Evolutionary conservation across 192 early-diverging fungal species (phyloP).

Genomic region (Backusella circina): DNA sequence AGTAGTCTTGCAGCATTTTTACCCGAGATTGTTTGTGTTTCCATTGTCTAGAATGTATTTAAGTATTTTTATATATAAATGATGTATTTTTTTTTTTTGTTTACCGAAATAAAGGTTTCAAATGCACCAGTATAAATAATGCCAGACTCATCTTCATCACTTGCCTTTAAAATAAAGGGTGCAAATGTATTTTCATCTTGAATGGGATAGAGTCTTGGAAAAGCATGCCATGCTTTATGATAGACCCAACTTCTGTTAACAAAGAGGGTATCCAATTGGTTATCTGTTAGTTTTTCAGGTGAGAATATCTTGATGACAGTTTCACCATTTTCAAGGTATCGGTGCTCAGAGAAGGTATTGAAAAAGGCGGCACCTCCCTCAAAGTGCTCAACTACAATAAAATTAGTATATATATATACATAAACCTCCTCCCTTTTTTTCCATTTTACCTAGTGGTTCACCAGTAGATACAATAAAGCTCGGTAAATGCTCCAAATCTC

Average conservation of each 20-base stretch:
- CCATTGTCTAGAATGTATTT: constrained; percentile 50
- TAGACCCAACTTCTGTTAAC: constrained; percentile 43
- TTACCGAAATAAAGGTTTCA: constrained; percentile 56
- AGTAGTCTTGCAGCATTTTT: constrained; percentile 56
- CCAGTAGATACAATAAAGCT: constrained; percentile 47
- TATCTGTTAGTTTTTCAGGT: constrained; percentile 31
- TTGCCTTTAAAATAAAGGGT: constrained; percentile 26
- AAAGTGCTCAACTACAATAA: constrained; percentile 18
- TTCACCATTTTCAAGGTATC: constrained; percentile 33
- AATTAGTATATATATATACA: background rate
- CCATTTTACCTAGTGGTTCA: background rate
- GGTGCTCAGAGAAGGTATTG: constrained; percentile 40
- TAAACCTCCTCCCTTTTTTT: no score
- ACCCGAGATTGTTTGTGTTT: constrained; percentile 55
- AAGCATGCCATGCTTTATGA: constrained; percentile 56
- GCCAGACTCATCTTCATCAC: constrained; percentile 34
- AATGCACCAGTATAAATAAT: constrained; percentile 59
- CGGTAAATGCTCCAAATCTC: constrained; percentile 33
- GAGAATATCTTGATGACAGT: constrained; percentile 63
- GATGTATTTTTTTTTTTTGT: background rate
- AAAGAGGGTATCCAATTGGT: constrained; percentile 45
- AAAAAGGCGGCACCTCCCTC: constrained; percentile 36
- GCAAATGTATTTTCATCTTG: constrained; percentile 8
- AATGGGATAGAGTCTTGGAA: constrained; percentile 46
- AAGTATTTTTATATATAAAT: background rate